Conservation (phyloP, 140 eudicot genomes). For the Stevia rebaudiana region DNA sequence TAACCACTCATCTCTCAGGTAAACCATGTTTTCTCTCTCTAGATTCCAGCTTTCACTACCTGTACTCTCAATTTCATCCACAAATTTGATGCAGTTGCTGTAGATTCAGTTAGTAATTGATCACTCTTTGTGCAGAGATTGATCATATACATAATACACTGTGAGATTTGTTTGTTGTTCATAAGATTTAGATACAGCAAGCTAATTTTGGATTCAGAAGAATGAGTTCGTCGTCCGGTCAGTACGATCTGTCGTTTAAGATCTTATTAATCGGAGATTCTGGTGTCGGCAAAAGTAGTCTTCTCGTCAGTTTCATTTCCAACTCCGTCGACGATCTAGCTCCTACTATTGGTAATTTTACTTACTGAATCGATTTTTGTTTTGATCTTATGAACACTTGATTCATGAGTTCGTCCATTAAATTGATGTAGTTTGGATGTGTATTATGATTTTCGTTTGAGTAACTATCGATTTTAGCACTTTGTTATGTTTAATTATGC, state of each 20-base stretch:
- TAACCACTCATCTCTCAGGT: slow-evolving; percentile 16
- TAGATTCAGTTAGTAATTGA: not conserved
- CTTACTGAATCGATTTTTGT: not conserved
- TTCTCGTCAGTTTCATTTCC: slow-evolving; percentile 59
- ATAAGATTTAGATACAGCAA: slow-evolving; percentile 1
- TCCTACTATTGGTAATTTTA: slow-evolving; percentile 51
- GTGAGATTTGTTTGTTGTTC: not conserved
- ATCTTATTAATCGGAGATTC: slow-evolving; percentile 69
- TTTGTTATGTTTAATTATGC: too few species aligned
- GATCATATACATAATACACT: not conserved
- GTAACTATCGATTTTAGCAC: not conserved
- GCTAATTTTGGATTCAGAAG: not conserved
- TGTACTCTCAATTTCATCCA: slow-evolving; percentile 12
- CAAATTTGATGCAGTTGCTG: not conserved
- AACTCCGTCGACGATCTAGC: slow-evolving; percentile 53
- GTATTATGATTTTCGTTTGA: not conserved
- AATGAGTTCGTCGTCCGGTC: slow-evolving; percentile 54
- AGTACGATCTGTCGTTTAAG: slow-evolving; percentile 65
- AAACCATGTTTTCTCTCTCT: slow-evolving; percentile 6
- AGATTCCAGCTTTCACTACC: slow-evolving; percentile 6
- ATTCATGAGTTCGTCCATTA: not conserved
- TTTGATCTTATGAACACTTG: not conserved
- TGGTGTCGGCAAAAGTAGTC: slow-evolving; percentile 67
- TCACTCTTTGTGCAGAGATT: slow-evolving; percentile 9
- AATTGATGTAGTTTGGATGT: not conserved